Evolutionary conservation across 805 yeast genomes (phyloP), one percentile per base, ranked within the genome.

Genomic region (Candida glaebosa): DNA sequence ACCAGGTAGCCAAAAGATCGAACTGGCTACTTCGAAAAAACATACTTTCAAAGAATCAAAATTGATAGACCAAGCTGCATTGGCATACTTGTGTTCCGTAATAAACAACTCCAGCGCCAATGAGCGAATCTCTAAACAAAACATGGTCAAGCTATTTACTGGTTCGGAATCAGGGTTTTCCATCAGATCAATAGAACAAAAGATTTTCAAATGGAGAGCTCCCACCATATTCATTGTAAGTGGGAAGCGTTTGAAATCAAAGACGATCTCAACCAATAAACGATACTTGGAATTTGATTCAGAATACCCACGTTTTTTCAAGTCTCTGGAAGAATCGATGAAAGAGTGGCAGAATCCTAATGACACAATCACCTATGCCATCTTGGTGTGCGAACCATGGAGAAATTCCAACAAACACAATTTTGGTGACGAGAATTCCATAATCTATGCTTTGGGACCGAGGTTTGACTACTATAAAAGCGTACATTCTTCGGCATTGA

Each of bases 141-240:
- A 76, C 33, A 54, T 85, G 40, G 69, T 78, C 34, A 79, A 78
- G 50, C 71, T 90, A 8, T 90, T 82, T 52, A 69, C 74, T 6
- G 96, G 95, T 0, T 66, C 87, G 7, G 83, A 78, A 37, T 70
- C 81, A 2, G 98, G 98, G 2, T 91, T 86, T 57, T 87, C 96
- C 0, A 87, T 90, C 75, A 67, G 95, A 22, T 84, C 96, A 0
- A 75, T 91, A 43, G 96, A 90, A 61, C 76, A 83, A 42, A 87
- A 82, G 47, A 84, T 84, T 0, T 79, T 87, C 67, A 87, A 89
- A 52, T 91, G 97, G 96, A 81, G 78, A 50, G 93, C 96, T 0
- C 96, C 96, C 0, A 78, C 96, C 0, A 57, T 91, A 1, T 49
- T 90, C 6, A 45, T 90, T 0, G 67, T 91, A 0, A 74, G 79